phyloP scores from a whole-genome alignment of 805 yeast species.

The Cyberlindnera subsufficiens region DNA sequence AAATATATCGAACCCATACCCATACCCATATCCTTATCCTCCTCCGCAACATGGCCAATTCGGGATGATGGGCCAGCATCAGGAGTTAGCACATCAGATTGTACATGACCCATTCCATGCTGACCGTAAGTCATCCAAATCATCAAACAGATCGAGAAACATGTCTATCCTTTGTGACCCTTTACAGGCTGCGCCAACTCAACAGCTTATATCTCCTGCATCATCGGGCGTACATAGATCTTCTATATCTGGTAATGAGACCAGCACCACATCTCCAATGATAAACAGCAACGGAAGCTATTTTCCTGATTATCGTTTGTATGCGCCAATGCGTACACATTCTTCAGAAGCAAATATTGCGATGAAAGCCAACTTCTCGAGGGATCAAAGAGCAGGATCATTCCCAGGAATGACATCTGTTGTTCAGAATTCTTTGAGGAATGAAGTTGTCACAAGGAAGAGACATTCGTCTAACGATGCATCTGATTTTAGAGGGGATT shows the following conservation, averaged over 20 bases:
- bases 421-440: conserved; percentile 11
- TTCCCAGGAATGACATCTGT: conserved; percentile 17
- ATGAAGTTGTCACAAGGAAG: conserved; percentile 14
- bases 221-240: conserved; percentile 8
- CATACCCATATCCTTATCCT: conserved; percentile 23
- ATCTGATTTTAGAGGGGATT: conserved; percentile 5
- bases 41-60: conserved; percentile 6
- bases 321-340: conserved; percentile 5
- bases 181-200: conserved; percentile 15
- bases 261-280: background rate
- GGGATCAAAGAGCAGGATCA: conserved; percentile 20
- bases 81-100: conserved; percentile 7
- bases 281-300: conserved; percentile 2
- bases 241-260: conserved; percentile 14
- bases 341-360: conserved; percentile 11
- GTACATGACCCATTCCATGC: conserved; percentile 21
- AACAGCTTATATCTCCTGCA: conserved; percentile 12
- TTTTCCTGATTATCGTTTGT: conserved; percentile 16
- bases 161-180: conserved; percentile 25
- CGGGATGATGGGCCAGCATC: conserved; percentile 5
- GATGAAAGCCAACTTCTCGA: conserved; percentile 7
- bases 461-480: conserved; percentile 21
- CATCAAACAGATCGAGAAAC: conserved; percentile 19
- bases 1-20: conserved; percentile 11
- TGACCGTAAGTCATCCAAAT: conserved; percentile 17